Conservation (phyloP, 257 asterid species). For the Scutellaria baicalensis region DNA sequence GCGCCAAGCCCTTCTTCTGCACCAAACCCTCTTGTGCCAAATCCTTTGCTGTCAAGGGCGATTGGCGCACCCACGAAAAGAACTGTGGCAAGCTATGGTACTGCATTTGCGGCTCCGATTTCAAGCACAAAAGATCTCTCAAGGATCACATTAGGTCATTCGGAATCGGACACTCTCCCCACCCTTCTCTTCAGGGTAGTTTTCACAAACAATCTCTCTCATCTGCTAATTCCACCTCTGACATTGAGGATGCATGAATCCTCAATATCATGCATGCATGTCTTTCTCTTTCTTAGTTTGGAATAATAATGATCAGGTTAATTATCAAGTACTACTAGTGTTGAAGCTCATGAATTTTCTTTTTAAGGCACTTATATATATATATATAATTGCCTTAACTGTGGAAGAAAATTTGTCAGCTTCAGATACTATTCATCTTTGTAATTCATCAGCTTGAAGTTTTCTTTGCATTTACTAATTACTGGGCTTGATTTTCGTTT, state of each 20-base stretch:
- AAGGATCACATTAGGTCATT: constrained; percentile 82
- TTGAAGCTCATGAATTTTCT: constrained; percentile 69
- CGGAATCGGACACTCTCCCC: constrained; percentile 68
- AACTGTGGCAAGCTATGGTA: constrained; percentile 92
- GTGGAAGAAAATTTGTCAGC: constrained; percentile 61
- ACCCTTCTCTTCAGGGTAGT: constrained; percentile 54
- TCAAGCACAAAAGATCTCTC: constrained; percentile 85
- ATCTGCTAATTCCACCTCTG: constrained; percentile 27
- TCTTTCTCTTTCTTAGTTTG: background rate
- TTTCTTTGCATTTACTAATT: background rate
- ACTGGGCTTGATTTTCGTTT: background rate
- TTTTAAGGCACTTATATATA: constrained; percentile 6
- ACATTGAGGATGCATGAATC: constrained; percentile 39
- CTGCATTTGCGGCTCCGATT: constrained; percentile 83
- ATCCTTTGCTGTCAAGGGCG: constrained; percentile 81
- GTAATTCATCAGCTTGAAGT: background rate
- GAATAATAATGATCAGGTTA: constrained; percentile 33
- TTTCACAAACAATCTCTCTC: too few relatives aligned
- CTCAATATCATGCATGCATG: background rate
- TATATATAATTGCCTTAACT: background rate
- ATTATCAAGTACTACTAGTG: constrained; percentile 17
- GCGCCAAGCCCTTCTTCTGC: constrained; percentile 66
- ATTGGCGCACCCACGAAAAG: constrained; percentile 92
- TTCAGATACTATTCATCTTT: constrained; percentile 31
- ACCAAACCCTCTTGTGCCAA: constrained; percentile 59